Evolutionary conservation across 805 yeast genomes (phyloP), one percentile per base, ranked within the genome.

Genomic region (Lipomyces kockii): DNA sequence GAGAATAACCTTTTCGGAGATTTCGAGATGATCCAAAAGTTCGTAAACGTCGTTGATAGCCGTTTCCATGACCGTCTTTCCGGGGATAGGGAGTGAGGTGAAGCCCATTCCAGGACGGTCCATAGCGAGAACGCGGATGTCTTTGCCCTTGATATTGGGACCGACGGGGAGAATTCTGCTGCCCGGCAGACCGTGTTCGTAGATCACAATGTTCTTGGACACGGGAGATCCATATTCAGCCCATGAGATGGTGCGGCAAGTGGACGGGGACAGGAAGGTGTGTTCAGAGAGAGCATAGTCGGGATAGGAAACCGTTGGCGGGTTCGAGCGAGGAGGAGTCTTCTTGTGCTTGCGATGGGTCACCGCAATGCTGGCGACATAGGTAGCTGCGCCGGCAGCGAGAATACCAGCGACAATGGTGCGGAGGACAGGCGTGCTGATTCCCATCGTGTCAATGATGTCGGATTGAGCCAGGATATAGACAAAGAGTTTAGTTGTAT

Each of bases 71-170:
- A 69, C 63, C 37, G 71, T 69, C 61, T 61, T 61, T 43, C 64
- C 67, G 20, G 60, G 43, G 22, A 67, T 51, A 3, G 72, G 71
- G 22, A 67, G 63, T 11, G 70, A 66, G n/a, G 71, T 60, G 62
- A 66, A 69, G 53, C 72, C 72, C 27, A 59, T 61, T n/a, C 72
- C 72, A 8, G 72, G 72, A 25, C 72, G 63, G 61, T 69, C 72
- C 51, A 69, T 43, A 8, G 67, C 71, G 35, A 69, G 57, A 3
- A 69, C 71, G 52, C 72, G 67, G 53, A 69, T 69, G 61, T 69
- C 71, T 52, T 69, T 69, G 58, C 71, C 72, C 62, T 69, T 69
- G 68, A 69, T 57, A 20, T 22, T 32, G 39, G 68, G 66, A 35
- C 69, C 72, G 37, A 65, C 67, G 35, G 72, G 72, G 35, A 69